phyloP scores from a whole-genome alignment of 441 rosid genomes.

The Arabidopsis hybrid region DNA sequence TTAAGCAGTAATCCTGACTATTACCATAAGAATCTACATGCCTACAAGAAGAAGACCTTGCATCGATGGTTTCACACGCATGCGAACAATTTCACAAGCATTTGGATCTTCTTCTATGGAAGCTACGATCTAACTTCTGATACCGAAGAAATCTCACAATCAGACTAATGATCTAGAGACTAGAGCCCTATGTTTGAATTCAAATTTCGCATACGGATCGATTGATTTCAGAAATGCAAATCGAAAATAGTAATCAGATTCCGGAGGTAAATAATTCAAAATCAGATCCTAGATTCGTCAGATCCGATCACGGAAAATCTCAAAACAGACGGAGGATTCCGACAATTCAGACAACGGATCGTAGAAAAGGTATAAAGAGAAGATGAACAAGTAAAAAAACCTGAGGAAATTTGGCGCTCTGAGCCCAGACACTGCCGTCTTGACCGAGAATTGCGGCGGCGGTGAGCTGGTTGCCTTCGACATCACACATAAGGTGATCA shows the following conservation, averaged over 20 bases:
- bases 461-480: slow-evolving; percentile 67
- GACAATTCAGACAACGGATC: background rate
- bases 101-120: background rate
- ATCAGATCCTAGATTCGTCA: slow-evolving; percentile 35
- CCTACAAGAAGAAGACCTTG: background rate
- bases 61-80: background rate
- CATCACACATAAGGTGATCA: slow-evolving; percentile 84
- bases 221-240: background rate
- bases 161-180: slow-evolving; percentile 4
- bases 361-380: slow-evolving; percentile 1
- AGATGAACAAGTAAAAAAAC: slow-evolving; percentile 33
- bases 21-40: background rate
- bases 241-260: background rate
- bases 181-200: background rate
- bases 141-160: slow-evolving; percentile 8
- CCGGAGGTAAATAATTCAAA: background rate
- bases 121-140: too few species aligned
- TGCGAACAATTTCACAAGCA: background rate
- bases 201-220: slow-evolving; percentile 7
- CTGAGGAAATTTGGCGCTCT: slow-evolving; percentile 78
- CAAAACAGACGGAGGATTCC: slow-evolving; percentile 7
- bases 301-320: slow-evolving; percentile 32
- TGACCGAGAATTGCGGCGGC: slow-evolving; percentile 86
- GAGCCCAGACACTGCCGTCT: slow-evolving; percentile 91
- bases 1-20: background rate